These are phyloP conservation scores for Penicillium sp. DNA, from an alignment of 2,329 filamentous ascomycete genomes.

Conservation along the genomic window DNA sequence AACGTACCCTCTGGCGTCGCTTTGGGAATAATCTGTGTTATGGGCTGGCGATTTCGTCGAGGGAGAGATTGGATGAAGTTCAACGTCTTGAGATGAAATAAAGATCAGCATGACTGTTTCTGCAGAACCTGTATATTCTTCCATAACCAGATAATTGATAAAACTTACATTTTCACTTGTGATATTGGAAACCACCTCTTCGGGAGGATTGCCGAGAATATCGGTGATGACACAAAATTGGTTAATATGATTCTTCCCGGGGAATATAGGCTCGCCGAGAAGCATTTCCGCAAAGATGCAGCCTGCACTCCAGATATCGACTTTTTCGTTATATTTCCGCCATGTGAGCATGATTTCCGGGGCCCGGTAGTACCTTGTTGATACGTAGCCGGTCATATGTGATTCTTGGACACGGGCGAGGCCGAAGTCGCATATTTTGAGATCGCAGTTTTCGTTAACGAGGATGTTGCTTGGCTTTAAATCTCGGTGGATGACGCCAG, in stretches of 20 bases:
- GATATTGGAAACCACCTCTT: conserved; percentile 97
- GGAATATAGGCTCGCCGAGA: conserved; percentile 94
- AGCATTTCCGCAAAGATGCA: conserved; percentile 99
- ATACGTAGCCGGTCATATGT: conserved; percentile 99
- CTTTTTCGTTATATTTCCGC: conserved; percentile 99
- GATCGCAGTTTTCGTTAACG: conserved; percentile 98
- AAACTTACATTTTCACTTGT: conserved; percentile 86
- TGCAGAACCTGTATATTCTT: no score
- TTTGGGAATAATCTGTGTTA: conserved; percentile 88
- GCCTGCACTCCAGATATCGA: conserved; percentile 98
- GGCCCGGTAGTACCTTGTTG: conserved; percentile 95
- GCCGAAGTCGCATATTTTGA: conserved; percentile 99
- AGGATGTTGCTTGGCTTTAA: conserved; percentile 98
- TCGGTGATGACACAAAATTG: conserved; percentile 99
- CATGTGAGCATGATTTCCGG: conserved; percentile 99
- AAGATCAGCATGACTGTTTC: background rate
- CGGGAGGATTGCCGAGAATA: conserved; percentile 87
- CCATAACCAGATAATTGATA: background rate
- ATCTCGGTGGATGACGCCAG: conserved; percentile 94
- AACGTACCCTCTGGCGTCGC: conserved; percentile 74
- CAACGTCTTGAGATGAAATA: conserved; percentile 63
- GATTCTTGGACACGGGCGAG: conserved; percentile 96
- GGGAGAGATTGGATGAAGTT: conserved; percentile 96
- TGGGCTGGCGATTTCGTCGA: conserved; percentile 82
- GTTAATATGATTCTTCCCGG: conserved; percentile 98